Evolutionary conservation across 169 alveolate species (phyloP).

Genomic region (Eimeria acervulina): DNA sequence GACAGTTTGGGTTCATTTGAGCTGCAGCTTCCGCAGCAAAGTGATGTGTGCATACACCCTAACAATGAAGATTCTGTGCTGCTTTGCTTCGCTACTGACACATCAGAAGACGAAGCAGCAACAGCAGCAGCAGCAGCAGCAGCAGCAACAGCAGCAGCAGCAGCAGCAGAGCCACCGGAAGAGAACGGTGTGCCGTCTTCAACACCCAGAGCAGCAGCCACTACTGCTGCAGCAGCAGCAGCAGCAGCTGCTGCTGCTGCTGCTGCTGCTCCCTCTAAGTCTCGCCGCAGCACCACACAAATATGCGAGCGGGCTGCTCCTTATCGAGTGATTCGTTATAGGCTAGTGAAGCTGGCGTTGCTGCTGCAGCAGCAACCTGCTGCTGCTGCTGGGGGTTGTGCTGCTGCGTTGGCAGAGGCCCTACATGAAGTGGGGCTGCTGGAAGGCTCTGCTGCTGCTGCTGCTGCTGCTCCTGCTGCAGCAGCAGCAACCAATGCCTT

Average conservation of each 20-base stretch:
- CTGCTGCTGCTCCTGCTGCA: conserved; percentile 13
- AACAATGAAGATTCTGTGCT: not conserved
- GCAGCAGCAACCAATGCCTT: not conserved
- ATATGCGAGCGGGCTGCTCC: conserved; percentile 19
- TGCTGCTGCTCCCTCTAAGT: not conserved
- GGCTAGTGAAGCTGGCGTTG: not conserved
- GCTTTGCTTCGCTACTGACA: not conserved
- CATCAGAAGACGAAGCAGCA: conserved; percentile 22
- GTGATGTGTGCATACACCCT: conserved; percentile 19
- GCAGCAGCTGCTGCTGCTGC: conserved; percentile 39
- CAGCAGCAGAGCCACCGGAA: not conserved
- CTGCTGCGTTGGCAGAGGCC: not conserved
- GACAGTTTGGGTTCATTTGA: not conserved
- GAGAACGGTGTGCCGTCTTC: too few species aligned
- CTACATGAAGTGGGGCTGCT: not conserved
- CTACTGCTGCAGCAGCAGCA: not conserved
- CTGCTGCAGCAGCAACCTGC: too few species aligned
- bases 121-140: conserved; percentile 42
- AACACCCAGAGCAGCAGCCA: too few species aligned
- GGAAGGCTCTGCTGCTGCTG: not conserved
- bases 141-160: conserved; percentile 16
- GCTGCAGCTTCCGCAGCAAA: not conserved
- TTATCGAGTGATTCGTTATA: not conserved
- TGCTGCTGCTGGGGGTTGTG: too few species aligned
- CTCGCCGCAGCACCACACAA: conserved; percentile 19